phyloP scores from a whole-genome alignment of 2,329 filamentous ascomycete genomes.

The Chaetoscypha palmicola region DNA sequence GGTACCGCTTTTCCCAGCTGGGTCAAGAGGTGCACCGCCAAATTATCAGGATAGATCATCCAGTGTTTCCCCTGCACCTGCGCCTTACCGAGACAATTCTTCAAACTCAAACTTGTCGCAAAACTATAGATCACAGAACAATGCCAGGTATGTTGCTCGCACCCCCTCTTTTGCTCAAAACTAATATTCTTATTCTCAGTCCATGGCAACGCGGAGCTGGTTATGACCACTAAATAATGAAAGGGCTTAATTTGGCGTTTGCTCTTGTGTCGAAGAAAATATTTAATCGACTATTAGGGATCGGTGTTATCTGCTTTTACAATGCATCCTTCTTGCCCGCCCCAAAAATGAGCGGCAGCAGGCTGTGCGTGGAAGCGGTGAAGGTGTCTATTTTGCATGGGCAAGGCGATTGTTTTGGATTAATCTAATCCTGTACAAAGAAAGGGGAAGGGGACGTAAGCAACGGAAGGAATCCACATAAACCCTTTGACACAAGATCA shows the following conservation, averaged over 20 bases:
- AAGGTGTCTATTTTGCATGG: slow-evolving; percentile 6
- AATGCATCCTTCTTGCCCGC: slow-evolving; percentile 15
- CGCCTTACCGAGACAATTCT: slow-evolving; percentile 29
- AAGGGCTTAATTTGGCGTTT: slow-evolving; percentile 25
- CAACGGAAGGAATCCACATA: neutral
- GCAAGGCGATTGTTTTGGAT: slow-evolving; percentile 1
- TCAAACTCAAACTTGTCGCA: slow-evolving; percentile 30
- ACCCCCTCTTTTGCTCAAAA: neutral
- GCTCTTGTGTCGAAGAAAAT: slow-evolving; percentile 8
- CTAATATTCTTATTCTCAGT: slow-evolving; percentile 32
- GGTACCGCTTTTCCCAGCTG: slow-evolving; percentile 44
- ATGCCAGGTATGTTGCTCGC: slow-evolving; percentile 37
- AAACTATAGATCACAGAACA: slow-evolving; percentile 35
- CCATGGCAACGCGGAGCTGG: slow-evolving; percentile 52
- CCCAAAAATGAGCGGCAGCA: neutral
- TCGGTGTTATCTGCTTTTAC: slow-evolving; percentile 28
- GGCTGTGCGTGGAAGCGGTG: slow-evolving; percentile 8
- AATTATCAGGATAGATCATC: slow-evolving; percentile 25
- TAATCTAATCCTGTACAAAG: slow-evolving; percentile 3
- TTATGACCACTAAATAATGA: slow-evolving; percentile 45
- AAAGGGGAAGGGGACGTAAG: neutral
- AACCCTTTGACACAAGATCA: too few relatives aligned
- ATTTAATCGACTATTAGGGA: slow-evolving; percentile 19
- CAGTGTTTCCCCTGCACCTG: slow-evolving; percentile 19
- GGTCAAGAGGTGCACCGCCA: slow-evolving; percentile 29